Conservation (phyloP, 1,284 basidiomycete species). For the Sphaerobolus stellatus region DNA sequence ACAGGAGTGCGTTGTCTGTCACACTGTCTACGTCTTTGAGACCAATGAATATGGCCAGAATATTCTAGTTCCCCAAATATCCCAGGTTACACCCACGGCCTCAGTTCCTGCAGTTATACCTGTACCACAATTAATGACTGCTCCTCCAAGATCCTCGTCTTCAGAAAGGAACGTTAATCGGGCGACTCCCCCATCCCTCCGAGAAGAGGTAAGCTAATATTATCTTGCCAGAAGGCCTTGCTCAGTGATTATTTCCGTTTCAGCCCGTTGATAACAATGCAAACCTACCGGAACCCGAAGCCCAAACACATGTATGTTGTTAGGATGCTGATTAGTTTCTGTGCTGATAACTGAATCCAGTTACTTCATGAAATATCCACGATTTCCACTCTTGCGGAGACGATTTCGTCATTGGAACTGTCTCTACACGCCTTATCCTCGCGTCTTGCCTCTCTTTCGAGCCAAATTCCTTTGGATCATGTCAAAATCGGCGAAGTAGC, state of each 20-base stretch:
- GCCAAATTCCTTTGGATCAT: slow-evolving; percentile 44
- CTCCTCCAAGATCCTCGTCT: no score
- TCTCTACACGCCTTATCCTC: slow-evolving; percentile 55
- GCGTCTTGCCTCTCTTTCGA: slow-evolving; percentile 47
- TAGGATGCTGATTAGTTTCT: no score
- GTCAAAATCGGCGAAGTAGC: slow-evolving; percentile 56
- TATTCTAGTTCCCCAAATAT: neutral
- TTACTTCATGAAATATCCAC: slow-evolving; percentile 23
- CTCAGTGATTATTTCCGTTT: no score
- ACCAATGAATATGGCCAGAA: slow-evolving; percentile 31
- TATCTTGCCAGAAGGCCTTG: no score
- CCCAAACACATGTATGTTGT: no score
- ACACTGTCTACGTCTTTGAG: slow-evolving; percentile 57
- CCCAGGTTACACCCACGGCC: neutral
- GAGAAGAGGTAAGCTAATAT: no score
- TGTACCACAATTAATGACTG: no score
- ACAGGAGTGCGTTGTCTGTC: slow-evolving; percentile 79
- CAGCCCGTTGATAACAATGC: no score
- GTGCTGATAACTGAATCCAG: neutral
- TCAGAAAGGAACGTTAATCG: no score
- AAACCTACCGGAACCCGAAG: no score
- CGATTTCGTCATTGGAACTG: slow-evolving; percentile 50
- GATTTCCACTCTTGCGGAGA: slow-evolving; percentile 34
- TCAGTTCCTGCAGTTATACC: neutral
- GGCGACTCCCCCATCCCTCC: no score